Percentiles rank a stretch among this genome's conserved stretches.
Conservation (phyloP, 139 green algal genomes). For the Bryopsis sp. region DNA sequence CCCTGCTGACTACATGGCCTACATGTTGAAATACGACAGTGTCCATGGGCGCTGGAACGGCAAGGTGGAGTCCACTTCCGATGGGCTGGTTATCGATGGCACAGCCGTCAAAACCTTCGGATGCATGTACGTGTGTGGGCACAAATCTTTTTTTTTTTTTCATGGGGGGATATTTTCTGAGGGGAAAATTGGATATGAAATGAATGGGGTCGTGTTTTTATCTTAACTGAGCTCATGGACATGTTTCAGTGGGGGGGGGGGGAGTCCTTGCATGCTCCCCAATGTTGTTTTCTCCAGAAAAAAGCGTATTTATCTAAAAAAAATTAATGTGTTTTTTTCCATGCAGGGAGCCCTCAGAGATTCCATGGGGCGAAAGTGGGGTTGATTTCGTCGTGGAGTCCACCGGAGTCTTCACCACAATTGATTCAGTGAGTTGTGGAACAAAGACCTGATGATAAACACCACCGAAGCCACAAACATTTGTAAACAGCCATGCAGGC, state of each 20-base stretch:
- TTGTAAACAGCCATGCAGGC: background rate
- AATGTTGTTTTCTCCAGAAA: too few relatives aligned
- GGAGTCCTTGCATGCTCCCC: too few relatives aligned
- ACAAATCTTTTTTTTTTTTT: too few relatives aligned
- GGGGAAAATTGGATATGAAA: too few relatives aligned
- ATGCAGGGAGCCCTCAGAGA: conserved; percentile 77
- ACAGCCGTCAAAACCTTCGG: conserved; percentile 90
- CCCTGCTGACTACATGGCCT: conserved; percentile 83
- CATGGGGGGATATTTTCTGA: too few relatives aligned
- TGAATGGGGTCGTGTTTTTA: too few relatives aligned
- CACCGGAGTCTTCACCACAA: conserved; percentile 92
- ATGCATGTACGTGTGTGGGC: conserved; percentile 25
- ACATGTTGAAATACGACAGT: conserved; percentile 99
- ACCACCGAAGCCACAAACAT: conserved; percentile 75
- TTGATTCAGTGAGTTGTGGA: too few relatives aligned
- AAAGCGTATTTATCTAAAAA: background rate
- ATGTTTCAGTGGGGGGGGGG: too few relatives aligned
- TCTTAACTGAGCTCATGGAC: too few relatives aligned
- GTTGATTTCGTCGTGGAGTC: conserved; percentile 98
- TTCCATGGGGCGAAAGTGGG: conserved; percentile 84
- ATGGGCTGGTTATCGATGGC: conserved; percentile 87
- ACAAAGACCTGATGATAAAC: conserved; percentile 42
- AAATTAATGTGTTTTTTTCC: background rate
- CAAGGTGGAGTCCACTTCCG: conserved; percentile 83
- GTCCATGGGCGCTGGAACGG: conserved; percentile 90